Evolutionary conservation across 2,329 filamentous ascomycete genomes (phyloP), one percentile per base, ranked within the genome.

Genomic region (Akanthomyces uredinophilus): DNA sequence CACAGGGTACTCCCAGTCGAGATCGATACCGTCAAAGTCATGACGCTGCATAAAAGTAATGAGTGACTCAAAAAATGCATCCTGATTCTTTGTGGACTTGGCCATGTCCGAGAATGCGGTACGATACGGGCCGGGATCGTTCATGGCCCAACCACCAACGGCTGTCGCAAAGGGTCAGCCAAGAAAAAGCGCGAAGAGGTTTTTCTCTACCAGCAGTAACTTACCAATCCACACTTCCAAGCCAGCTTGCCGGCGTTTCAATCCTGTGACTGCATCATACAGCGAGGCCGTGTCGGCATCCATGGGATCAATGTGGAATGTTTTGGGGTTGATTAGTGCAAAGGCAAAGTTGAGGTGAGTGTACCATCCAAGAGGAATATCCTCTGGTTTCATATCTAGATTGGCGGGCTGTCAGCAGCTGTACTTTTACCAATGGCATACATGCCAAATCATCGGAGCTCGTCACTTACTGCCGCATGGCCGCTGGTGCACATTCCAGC

Each of bases 131-230:
- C 70, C 70, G 0, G 70, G 70, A 50, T 81, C 74, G 55, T 70
- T 76, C 55, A 79, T 75, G 2, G 71, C 67, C 73, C 74, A 80
- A 0, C 79, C 78, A 2, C 78, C 77, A 2, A 81, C 63, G 5
- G 74, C 70, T 35, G 32, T 35, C 32, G 10, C 32, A 35, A 35
- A 81, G 6, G 32, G 32, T 35, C 32, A 35, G 32, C 7, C 32
- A 8, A 8, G 32, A 11, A 35, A 11, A 35, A 11, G 32, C 70
- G 32, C 32, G 32, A 35, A 29, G 65, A 68, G 75, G 70, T 65
- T 78, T 67, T n/a, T n/a, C n/a, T n/a, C n/a, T 0, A 80, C 66
- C 2, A 59, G 62, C 0, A 65, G 65, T 18, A 6, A 70, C 61
- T 6, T 53, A 54, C 2, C 60, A 20, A 65, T 79, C 77, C 0